A percentile compares a stretch with the other conserved stretches of the same genome.
These are phyloP conservation scores for Sporobolomyces phaffii DNA, from an alignment of 768 basidiomycete genomes.

Conservation along the genomic window DNA sequence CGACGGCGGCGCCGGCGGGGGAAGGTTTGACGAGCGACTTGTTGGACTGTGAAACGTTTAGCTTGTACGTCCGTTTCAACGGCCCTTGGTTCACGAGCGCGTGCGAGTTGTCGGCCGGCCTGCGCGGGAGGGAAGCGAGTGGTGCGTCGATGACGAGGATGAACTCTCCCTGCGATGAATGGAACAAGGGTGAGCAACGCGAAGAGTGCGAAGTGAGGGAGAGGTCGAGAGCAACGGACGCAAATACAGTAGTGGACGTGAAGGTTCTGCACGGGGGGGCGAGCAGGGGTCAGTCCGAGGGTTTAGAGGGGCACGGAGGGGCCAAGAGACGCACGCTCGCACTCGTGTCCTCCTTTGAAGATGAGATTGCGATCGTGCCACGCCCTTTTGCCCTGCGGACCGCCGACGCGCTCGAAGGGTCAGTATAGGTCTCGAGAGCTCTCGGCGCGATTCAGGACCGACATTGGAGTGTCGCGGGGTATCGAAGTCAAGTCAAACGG, in stretches of 20 bases:
- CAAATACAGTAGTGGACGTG: slow-evolving; percentile 12
- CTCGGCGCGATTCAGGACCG: no score
- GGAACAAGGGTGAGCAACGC: not conserved
- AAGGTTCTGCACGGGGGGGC: not conserved
- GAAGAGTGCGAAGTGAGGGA: not conserved
- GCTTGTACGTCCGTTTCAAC: slow-evolving; percentile 19
- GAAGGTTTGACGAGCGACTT: not conserved
- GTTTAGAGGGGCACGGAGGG: no score
- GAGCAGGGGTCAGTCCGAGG: not conserved
- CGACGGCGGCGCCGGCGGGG: no score
- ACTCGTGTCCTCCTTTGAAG: not conserved
- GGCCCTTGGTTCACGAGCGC: slow-evolving; percentile 11
- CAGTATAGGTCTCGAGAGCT: no score
- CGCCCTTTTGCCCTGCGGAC: slow-evolving; percentile 4
- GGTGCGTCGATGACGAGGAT: slow-evolving; percentile 28
- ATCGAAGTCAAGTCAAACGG: no score
- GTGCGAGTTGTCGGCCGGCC: slow-evolving; percentile 20
- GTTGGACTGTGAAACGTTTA: slow-evolving; percentile 13
- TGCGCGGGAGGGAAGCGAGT: slow-evolving; percentile 9
- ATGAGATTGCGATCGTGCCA: not conserved
- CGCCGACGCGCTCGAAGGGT: no score
- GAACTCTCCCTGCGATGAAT: slow-evolving; percentile 21
- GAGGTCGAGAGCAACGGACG: not conserved
- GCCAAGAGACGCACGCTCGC: not conserved
- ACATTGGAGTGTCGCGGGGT: no score